phyloP scores from a whole-genome alignment of 768 basidiomycete species.

The Trametes villosa region DNA sequence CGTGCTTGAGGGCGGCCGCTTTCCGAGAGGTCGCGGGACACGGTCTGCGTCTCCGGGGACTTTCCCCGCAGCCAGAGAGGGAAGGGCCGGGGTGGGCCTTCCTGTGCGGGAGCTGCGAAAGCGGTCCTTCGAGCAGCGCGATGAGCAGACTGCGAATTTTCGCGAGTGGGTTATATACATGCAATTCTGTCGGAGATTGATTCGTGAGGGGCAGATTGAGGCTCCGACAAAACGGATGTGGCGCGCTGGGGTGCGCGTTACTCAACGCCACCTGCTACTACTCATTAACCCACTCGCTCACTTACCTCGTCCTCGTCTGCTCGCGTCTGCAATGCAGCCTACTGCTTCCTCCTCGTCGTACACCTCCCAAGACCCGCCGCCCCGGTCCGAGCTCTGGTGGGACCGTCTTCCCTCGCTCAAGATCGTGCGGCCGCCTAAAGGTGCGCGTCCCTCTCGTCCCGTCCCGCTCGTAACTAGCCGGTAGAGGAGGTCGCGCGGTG shows the following conservation, averaged over 20 bases:
- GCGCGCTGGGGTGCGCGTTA: neutral
- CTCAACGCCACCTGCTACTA: neutral
- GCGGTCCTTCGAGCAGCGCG: slow-evolving; percentile 65
- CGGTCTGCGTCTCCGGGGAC: slow-evolving; percentile 87
- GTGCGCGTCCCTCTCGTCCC: slow-evolving; percentile 7
- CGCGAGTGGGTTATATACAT: neutral
- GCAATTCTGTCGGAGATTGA: slow-evolving; percentile 1
- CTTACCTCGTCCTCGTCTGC: neutral
- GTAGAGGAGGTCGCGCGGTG: too few species aligned
- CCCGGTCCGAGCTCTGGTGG: slow-evolving; percentile 23
- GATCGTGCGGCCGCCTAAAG: slow-evolving; percentile 31
- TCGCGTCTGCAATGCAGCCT: neutral
- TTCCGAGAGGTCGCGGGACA: slow-evolving; percentile 63
- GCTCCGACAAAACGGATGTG: neutral
- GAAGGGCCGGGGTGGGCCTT: slow-evolving; percentile 48
- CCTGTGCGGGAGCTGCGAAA: slow-evolving; percentile 82
- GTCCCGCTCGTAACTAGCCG: neutral
- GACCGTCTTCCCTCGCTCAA: slow-evolving; percentile 30
- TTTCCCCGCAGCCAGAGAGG: slow-evolving; percentile 82
- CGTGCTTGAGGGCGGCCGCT: slow-evolving; percentile 77
- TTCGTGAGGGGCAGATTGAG: too few species aligned
- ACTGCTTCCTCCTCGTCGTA: slow-evolving; percentile 7
- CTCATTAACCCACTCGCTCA: neutral
- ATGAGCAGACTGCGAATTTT: neutral
- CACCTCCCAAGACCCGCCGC: slow-evolving; percentile 12